Base-by-base conservation (phyloP, 495 filamentous ascomycete species). In the Apiosordaria backusii region DNA sequence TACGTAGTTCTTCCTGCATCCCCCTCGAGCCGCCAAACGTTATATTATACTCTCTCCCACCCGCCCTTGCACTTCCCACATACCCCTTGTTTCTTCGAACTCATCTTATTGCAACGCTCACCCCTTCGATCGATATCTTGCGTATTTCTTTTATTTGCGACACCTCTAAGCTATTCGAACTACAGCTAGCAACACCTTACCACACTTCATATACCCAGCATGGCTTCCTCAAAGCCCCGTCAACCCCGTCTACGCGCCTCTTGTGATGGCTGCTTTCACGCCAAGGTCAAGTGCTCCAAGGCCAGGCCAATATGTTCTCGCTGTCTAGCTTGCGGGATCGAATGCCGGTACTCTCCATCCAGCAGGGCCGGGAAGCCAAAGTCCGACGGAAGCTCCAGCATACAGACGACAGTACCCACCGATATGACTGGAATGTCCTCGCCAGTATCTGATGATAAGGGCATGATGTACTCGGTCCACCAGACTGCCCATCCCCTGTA, bases 281-380 rank as follows among this genome's bases (percentile, higher is more conserved):
- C 83, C 50, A 85, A 85, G 68, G 81, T 85, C 73, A 84, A 83
- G 66, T 85, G 83, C 71, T 80, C 79, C 65, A 85, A 84, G 65
- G 73, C 72, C 1, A 75, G 79, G 52, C 82, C 83, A 4, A 72
- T 83, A 59, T 85, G 83, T 68, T 73, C 76, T 23, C 78, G 83
- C 21, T 85, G 83, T 64, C 72, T 84, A 16, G 67, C 76, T 13
- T 80, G 75, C 57, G 83, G 83, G 4, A 76, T 78, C 26, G 71
- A 79, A 18, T 85, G 83, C 58, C 75, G 73, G 1, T 85, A 85
- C 64, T 84, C 82, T 15, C 82, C 82, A 21, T 84, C 83, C 0
- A 78, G 78, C 65, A 72, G 82, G 59, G 76, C 80, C 15, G 77
- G 79, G 57, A 83, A 81, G 69, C 76, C 77, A 50, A 81, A 78